phyloP scores from a whole-genome alignment of 2,329 filamentous ascomycete genomes.

The Dothistroma septosporum region DNA sequence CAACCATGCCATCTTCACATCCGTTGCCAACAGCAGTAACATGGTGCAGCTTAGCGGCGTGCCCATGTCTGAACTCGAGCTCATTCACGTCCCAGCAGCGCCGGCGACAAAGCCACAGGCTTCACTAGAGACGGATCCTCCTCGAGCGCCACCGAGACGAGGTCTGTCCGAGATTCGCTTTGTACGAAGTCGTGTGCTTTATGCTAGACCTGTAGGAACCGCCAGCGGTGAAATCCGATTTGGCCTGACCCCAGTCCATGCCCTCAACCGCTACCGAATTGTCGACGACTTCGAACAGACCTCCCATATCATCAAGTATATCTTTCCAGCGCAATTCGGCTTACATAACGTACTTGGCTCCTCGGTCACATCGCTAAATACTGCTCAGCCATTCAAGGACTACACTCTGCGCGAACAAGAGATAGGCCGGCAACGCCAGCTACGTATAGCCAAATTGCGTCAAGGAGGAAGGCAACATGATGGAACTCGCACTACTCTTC shows the following conservation, averaged over 20 bases:
- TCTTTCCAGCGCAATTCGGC: slow-evolving; percentile 87
- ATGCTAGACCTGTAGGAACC: slow-evolving; percentile 70
- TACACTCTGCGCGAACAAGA: slow-evolving; percentile 84
- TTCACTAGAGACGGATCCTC: background rate
- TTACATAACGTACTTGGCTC: slow-evolving; percentile 91
- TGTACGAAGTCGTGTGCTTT: slow-evolving; percentile 79
- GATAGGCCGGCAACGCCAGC: slow-evolving; percentile 45
- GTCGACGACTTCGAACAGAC: slow-evolving; percentile 51
- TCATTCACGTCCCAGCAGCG: slow-evolving; percentile 1
- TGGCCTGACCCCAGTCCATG: slow-evolving; percentile 77
- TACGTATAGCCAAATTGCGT: background rate
- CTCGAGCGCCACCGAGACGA: background rate
- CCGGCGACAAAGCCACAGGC: too few species aligned
- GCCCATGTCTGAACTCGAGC: slow-evolving; percentile 50
- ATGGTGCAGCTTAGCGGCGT: slow-evolving; percentile 75
- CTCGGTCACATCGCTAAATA: slow-evolving; percentile 59
- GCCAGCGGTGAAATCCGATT: slow-evolving; percentile 63
- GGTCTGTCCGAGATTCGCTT: slow-evolving; percentile 56
- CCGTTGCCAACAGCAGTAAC: slow-evolving; percentile 59
- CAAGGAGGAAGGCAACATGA: background rate
- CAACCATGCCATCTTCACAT: slow-evolving; percentile 70
- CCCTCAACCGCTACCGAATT: slow-evolving; percentile 67
- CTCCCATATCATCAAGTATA: slow-evolving; percentile 77
- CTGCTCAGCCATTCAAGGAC: slow-evolving; percentile 71
- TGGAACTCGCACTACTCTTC: slow-evolving; percentile 43